Evolutionary conservation across 441 rosid genomes (phyloP), one percentile per base, ranked within the genome.

Genomic region (Francoa sonchifolia): DNA sequence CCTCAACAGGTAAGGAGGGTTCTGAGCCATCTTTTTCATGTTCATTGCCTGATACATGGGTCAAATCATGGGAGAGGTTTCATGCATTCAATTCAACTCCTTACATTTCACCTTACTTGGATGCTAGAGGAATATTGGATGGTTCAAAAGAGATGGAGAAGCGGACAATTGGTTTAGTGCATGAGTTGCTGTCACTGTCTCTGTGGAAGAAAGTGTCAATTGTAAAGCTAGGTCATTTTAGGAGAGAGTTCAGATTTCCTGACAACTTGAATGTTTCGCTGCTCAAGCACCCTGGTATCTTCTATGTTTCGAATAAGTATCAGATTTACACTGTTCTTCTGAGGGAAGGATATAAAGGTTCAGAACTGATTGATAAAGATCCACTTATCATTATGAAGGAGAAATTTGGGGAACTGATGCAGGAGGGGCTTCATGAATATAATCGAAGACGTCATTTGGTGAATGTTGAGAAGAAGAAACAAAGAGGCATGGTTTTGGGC

Each of bases 141-240:
- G 88, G 78, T 41, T 68, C 82, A 11, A 69, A 61, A 64, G 90
- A 76, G 66, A 69, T 67, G 70, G 86, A 88, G 67, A 88, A 79
- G 71, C 73, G 94, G 66, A 67, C 49, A 0, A 68, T 84, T 32
- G 76, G 85, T 39, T 39, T 84, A 51, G 72, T 84, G 28, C 97
- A 81, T 30, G 97, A 84, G 66, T 47, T 88, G 34, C 72, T 88
- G 10, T 79, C 82, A 0, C 33, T 84, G 51, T 76, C 88, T 12
- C 52, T 88, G 4, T 77, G 95, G 97, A 88, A 81, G 67, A 88
- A 79, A 68, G 53, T 75, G 42, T 88, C 95, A 2, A 62, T 88
- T 19, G 39, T 73, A 44, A 88, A 88, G 69, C 70, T 84, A 19
- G 65, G 74, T 39, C 95, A 88, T 72, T 88, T 88, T 52, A 79